Evolutionary conservation across 2,329 filamentous ascomycete genomes (phyloP).

Genomic region (Alternaria incomplexa): DNA sequence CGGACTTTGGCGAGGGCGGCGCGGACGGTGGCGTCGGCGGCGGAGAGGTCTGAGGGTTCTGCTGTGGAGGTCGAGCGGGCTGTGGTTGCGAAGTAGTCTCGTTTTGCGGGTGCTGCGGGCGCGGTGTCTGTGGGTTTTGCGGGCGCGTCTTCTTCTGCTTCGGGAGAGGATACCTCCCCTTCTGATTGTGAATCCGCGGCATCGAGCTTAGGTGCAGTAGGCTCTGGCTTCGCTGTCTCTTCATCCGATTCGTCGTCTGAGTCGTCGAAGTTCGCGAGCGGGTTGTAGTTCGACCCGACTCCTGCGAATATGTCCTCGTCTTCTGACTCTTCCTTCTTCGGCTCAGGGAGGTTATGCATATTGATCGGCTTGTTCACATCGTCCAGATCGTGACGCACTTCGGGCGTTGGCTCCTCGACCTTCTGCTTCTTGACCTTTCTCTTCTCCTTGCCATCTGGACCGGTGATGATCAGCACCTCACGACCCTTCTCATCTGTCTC

Average conservation of each 20-base stretch:
- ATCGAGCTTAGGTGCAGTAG: neutral
- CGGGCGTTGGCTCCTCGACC: slow-evolving; percentile 39
- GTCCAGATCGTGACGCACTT: slow-evolving; percentile 53
- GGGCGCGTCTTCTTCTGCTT: slow-evolving; percentile 6
- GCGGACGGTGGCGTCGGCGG: slow-evolving; percentile 77
- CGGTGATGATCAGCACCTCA: slow-evolving; percentile 65
- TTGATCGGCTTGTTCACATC: slow-evolving; percentile 54
- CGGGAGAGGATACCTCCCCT: neutral
- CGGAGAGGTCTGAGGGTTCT: slow-evolving; percentile 44
- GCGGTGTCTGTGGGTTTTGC: slow-evolving; percentile 5
- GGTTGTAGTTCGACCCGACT: slow-evolving; percentile 66
- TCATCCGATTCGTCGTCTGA: slow-evolving; percentile 47
- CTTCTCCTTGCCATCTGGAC: slow-evolving; percentile 66
- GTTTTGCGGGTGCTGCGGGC: slow-evolving; percentile 17
- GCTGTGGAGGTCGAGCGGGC: slow-evolving; percentile 9
- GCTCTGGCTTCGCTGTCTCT: neutral
- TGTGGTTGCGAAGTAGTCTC: slow-evolving; percentile 29
- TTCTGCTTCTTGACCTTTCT: slow-evolving; percentile 64
- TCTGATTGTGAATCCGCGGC: neutral
- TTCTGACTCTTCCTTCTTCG: slow-evolving; percentile 51
- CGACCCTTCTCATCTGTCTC: slow-evolving; percentile 62
- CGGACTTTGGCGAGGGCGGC: slow-evolving; percentile 84
- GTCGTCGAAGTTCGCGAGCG: slow-evolving; percentile 60
- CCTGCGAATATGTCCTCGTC: slow-evolving; percentile 69
- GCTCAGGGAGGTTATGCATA: slow-evolving; percentile 44